phyloP scores from a whole-genome alignment of 768 basidiomycete species.

The Xanthoconium stramineum region DNA sequence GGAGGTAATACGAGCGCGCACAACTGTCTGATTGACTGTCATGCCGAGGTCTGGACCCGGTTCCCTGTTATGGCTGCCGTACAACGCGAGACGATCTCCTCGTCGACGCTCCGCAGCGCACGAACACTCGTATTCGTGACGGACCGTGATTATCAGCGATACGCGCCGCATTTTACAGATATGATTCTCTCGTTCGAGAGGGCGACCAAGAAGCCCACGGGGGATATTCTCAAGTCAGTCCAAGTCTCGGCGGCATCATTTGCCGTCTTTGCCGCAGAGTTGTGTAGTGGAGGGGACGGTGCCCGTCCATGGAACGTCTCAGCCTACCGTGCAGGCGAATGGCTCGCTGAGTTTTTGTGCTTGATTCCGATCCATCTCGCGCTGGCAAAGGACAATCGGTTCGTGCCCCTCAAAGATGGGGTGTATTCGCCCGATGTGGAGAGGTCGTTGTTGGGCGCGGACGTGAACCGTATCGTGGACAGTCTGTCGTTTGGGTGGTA shows the following conservation, averaged over 20 bases:
- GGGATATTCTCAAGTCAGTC: constrained; percentile 40
- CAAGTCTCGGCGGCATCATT: constrained; percentile 33
- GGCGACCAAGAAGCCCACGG: constrained; percentile 50
- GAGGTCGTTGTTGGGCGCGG: constrained; percentile 53
- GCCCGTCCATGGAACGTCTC: constrained; percentile 32
- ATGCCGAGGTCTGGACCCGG: constrained; percentile 56
- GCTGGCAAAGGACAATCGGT: constrained; percentile 55
- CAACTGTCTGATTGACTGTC: constrained; percentile 54
- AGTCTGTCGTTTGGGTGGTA: constrained; percentile 61
- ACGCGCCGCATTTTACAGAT: constrained; percentile 41
- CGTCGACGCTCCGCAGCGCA: constrained; percentile 30
- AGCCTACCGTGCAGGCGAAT: constrained; percentile 49
- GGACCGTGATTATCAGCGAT: constrained; percentile 34
- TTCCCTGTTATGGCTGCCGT: constrained; percentile 58
- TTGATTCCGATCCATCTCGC: constrained; percentile 66
- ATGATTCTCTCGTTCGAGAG: constrained; percentile 47
- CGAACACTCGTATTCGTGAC: constrained; percentile 45
- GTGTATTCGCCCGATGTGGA: constrained; percentile 50
- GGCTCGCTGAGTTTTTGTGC: constrained; percentile 59
- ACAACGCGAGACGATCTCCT: constrained; percentile 40
- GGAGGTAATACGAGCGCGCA: constrained; percentile 29
- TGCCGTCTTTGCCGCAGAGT: constrained; percentile 21
- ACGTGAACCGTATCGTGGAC: constrained; percentile 56
- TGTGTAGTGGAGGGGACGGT: background rate
- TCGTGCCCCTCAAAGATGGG: constrained; percentile 59